Conservation (phyloP, 306 rosid genomes). For the Inga laurina region DNA sequence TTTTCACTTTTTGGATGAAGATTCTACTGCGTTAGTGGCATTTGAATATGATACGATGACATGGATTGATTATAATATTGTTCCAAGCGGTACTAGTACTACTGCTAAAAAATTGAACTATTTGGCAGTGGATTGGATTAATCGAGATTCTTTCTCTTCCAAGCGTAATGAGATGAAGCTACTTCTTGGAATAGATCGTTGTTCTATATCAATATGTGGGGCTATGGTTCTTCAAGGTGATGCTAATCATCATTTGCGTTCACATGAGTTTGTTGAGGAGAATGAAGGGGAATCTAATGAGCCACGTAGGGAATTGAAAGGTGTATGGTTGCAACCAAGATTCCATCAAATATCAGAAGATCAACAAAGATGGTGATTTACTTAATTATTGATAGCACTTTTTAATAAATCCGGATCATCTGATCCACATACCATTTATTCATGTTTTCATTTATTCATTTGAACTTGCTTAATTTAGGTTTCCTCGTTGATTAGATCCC, state of each 20-base stretch:
- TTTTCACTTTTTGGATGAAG: background rate
- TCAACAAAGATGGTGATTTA: constrained; percentile 17
- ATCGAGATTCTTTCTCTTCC: background rate
- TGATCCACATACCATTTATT: background rate
- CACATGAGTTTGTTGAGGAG: background rate
- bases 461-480: too few relatives aligned
- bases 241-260: background rate
- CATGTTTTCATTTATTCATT: too few relatives aligned
- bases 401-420: background rate
- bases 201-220: background rate
- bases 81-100: background rate
- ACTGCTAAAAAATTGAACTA: background rate
- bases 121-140: background rate
- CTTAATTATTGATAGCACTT: too few relatives aligned
- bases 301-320: constrained; percentile 2
- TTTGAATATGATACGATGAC: background rate
- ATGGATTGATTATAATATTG: background rate
- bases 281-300: background rate
- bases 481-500: too few relatives aligned
- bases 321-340: constrained; percentile 36
- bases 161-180: background rate
- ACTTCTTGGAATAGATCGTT: background rate
- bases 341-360: constrained; percentile 9
- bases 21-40: background rate
- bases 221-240: background rate